Conservation (phyloP, 306 rosid species). For the Dryas drummondii region DNA sequence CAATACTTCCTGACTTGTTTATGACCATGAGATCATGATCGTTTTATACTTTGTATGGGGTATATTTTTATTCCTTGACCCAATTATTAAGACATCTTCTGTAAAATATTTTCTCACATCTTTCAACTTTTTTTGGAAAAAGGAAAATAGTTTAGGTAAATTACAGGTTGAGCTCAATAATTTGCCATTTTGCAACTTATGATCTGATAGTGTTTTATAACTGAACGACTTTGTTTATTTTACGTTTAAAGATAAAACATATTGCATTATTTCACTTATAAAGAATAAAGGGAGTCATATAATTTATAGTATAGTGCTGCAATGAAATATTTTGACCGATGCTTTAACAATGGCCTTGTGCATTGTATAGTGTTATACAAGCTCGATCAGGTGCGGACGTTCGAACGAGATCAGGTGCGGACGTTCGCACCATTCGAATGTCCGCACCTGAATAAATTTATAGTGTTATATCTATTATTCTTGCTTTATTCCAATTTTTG, state of each 20-base stretch:
- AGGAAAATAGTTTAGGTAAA: background rate
- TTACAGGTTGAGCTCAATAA: background rate
- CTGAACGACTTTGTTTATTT: background rate
- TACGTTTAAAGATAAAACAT: background rate
- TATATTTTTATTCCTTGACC: background rate
- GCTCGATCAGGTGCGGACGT: too few species aligned
- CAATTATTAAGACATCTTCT: background rate
- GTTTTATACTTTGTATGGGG: background rate
- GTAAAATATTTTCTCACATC: background rate
- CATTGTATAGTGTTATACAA: background rate
- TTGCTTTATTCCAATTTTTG: background rate
- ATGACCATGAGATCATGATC: background rate
- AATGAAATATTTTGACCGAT: background rate
- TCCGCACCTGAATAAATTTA: background rate
- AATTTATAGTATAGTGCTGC: background rate
- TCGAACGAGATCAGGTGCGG: too few species aligned
- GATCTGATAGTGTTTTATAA: too few species aligned
- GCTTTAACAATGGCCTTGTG: background rate
- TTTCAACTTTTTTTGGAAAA: background rate
- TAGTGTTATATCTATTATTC: background rate
- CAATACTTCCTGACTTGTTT: background rate
- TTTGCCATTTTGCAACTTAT: background rate
- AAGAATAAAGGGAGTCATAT: background rate
- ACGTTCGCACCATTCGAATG: too few species aligned
- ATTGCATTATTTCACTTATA: background rate